Base-by-base conservation (phyloP, 805 yeast genomes). In the Nakazawaea laoshanensis region DNA sequence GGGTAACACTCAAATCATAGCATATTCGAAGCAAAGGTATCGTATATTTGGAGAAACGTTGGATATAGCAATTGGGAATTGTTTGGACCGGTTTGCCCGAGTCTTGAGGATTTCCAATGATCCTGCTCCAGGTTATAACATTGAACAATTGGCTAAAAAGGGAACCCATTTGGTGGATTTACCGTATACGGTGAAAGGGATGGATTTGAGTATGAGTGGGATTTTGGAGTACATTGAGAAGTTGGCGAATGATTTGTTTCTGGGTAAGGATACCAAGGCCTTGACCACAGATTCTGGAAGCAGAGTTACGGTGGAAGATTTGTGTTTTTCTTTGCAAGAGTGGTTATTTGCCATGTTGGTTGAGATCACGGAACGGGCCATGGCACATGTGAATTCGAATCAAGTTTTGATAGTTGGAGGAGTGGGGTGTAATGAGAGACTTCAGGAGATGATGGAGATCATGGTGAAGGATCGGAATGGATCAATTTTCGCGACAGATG, bases 21-120 rank as follows among this genome's bases (percentile, higher is more conserved):
- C 98, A 2, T 92, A 92, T 54, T 83, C 95, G 4, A 82, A 81
- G 45, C 95, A 89, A 50, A 57, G 95, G 45, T 92, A 92, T 57
- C 70, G 98, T 44, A 92, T 92, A n/a, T 92, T 92, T 55, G 99
- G 99, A n/a, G 99, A 92, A 53, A 92, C 99, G 1, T 61, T 92
- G 37, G 99, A 92, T 50, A 92, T 92, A 23, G 98, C 99, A 14
- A 86, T 92, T 37, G 99, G 99, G 1, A 92, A 92, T 55, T 92
- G 98, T 58, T 61, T 92, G 31, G 99, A 92, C 52, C 57, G 99
- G 44, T 92, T 92, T 67, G 98, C 99, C 0, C 66, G 99, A 35
- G 83, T 94, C 1, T 63, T 92, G 39, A 74, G 69, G 49, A 92
- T 92, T 30, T 73, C 96, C 2, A 92, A 92, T 53, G 83, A 78